Base-by-base conservation (phyloP, 257 asterid species). In the Solanum tarapatanum region DNA sequence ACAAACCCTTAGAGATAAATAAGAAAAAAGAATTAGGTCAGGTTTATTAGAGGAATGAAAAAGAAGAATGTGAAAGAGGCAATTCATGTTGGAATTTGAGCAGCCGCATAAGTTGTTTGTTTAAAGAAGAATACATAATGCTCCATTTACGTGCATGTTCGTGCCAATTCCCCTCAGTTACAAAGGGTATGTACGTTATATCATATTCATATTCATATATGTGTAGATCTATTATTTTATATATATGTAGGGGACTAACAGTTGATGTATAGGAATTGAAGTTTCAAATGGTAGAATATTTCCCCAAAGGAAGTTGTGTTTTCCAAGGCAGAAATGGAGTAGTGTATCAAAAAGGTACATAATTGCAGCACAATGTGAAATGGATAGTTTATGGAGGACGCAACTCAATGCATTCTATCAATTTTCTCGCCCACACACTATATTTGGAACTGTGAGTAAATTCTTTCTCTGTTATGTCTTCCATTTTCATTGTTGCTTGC, bases 401-500 rank as follows among this genome's bases (percentile, higher is more conserved):
- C 75, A 51, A 28, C 48, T 76, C 45, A 37, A 87, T 36, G 86
- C 88, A 9, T 62, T 87, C 43, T 87, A 77, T 60, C 62, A 33
- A 70, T 87, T 87, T 79, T 76, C 69, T 87, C 88, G 88, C 6
- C 88, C 88, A 19, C 88, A 87, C 85, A 87, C 88, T 37, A 55
- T 87, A 36, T 51, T 58, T 62, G 88, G 88, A 36, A 87, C 88
- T 7, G 88, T 87, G 21, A 77, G 88, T 87, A 33, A 13, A 14
- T 51, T 73, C 23, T 14, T 16, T 48, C 21, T 11, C 17, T 43
- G 16, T 43, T 43, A 43, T 45, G 13, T 45, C 48, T 48, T 43
- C 21, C 23, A 48, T 48, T 14, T 48, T 48, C 60, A 48, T 48
- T 48, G 60, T 48, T 48, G 60, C 21, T 48, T 41, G 48, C 21